phyloP scores from a whole-genome alignment of 2,329 filamentous ascomycete genomes.

The Botryotinia globosa region DNA sequence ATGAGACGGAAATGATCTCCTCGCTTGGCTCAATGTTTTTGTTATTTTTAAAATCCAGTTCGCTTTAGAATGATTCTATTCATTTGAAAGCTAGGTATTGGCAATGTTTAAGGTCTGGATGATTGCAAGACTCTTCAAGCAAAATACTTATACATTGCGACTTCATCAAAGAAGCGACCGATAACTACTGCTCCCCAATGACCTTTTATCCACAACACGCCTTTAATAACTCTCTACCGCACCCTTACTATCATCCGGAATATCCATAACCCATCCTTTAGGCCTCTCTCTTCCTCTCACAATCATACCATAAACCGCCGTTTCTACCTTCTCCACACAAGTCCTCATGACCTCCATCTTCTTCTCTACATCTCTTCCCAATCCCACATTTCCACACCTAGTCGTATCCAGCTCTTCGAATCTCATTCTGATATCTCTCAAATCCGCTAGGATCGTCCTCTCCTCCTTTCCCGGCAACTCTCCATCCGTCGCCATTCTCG shows the following conservation, averaged over 20 bases:
- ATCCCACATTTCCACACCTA: slow-evolving; percentile 47
- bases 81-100: too few species aligned
- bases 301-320: slow-evolving; percentile 79
- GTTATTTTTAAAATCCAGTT: background rate
- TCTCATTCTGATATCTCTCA: slow-evolving; percentile 71
- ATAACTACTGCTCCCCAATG: background rate
- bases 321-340: slow-evolving; percentile 93
- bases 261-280: slow-evolving; percentile 86
- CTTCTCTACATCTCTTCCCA: slow-evolving; percentile 63
- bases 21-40: background rate
- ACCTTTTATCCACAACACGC: background rate
- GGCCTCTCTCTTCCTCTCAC: slow-evolving; percentile 86
- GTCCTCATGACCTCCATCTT: slow-evolving; percentile 85
- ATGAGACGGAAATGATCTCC: background rate
- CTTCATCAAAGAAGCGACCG: background rate
- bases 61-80: background rate
- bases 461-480: slow-evolving; percentile 44
- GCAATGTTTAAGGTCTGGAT: background rate
- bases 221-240: slow-evolving; percentile 36
- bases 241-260: slow-evolving; percentile 40
- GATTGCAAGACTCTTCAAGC: background rate
- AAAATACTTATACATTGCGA: background rate
- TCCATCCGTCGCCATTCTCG: slow-evolving; percentile 69
- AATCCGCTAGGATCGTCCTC: slow-evolving; percentile 71
- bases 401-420: slow-evolving; percentile 70